phyloP scores from a whole-genome alignment of 2,329 filamentous ascomycete species.

The Acrocalymma vagum region DNA sequence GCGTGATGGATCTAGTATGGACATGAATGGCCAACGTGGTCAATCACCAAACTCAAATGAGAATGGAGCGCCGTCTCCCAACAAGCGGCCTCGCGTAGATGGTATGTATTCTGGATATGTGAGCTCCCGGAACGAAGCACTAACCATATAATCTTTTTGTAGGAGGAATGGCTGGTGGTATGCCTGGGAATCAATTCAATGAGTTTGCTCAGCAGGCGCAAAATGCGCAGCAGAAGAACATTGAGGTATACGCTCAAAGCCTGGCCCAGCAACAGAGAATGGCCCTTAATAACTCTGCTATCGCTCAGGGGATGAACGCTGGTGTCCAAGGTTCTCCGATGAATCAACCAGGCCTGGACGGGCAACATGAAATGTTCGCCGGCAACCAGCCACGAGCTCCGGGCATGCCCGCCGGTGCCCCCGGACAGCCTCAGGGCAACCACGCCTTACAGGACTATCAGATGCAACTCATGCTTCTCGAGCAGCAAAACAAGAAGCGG shows the following conservation, averaged over 20 bases:
- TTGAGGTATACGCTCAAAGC: slow-evolving; percentile 86
- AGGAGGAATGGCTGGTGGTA: slow-evolving; percentile 76
- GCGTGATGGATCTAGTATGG: slow-evolving; percentile 85
- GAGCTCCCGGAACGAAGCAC: slow-evolving; percentile 82
- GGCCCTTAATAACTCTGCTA: slow-evolving; percentile 81
- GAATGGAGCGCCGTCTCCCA: slow-evolving; percentile 90
- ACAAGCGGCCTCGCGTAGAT: slow-evolving; percentile 86
- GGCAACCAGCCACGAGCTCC: slow-evolving; percentile 42
- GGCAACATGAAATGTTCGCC: slow-evolving; percentile 42
- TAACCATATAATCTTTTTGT: slow-evolving; percentile 74
- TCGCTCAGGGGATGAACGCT: slow-evolving; percentile 75
- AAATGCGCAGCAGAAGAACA: slow-evolving; percentile 79
- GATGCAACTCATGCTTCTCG: slow-evolving; percentile 87
- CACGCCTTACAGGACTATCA: slow-evolving; percentile 87
- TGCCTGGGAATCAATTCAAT: slow-evolving; percentile 81
- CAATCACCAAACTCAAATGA: slow-evolving; percentile 84
- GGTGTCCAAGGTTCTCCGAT: slow-evolving; percentile 85
- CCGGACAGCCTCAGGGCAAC: slow-evolving; percentile 67
- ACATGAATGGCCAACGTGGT: slow-evolving; percentile 78
- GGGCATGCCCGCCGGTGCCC: slow-evolving; percentile 69
- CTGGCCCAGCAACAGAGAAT: slow-evolving; percentile 83
- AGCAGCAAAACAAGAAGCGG: slow-evolving; percentile 88
- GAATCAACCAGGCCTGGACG: slow-evolving; percentile 66
- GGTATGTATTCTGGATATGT: too few species aligned
- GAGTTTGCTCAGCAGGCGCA: slow-evolving; percentile 62